phyloP scores from a whole-genome alignment of 495 filamentous ascomycete genomes.

The Penicillium lividum region DNA sequence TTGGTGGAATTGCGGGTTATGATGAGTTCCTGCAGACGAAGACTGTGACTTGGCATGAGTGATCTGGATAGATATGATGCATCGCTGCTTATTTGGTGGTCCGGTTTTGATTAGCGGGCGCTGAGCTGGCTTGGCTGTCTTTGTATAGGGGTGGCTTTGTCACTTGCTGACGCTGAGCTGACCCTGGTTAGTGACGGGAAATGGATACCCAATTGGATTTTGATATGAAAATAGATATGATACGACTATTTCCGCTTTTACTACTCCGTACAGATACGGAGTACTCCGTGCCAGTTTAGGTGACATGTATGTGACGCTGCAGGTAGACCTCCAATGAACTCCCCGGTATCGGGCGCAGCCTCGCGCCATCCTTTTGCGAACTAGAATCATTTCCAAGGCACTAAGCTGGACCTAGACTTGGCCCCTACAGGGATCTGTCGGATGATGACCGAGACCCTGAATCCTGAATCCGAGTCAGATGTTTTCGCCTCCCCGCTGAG shows the following conservation, averaged over 20 bases:
- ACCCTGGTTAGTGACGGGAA: background rate
- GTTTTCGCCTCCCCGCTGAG: background rate
- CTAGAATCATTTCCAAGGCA: background rate
- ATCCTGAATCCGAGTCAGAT: background rate
- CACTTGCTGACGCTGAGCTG: background rate
- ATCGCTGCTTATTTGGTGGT: background rate
- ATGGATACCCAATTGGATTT: slow-evolving; percentile 6
- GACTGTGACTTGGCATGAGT: slow-evolving; percentile 69
- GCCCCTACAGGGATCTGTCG: background rate
- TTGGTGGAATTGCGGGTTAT: slow-evolving; percentile 55
- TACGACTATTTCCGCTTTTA: background rate
- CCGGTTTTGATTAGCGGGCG: background rate
- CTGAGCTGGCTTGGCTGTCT: slow-evolving; percentile 16
- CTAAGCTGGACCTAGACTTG: too few relatives aligned
- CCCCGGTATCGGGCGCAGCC: background rate
- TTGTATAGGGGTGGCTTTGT: background rate
- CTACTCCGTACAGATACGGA: background rate
- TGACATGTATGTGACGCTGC: background rate
- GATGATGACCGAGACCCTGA: background rate
- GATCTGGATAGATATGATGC: background rate
- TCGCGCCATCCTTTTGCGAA: background rate
- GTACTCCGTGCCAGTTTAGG: too few relatives aligned
- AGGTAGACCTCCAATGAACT: too few relatives aligned
- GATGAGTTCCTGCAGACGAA: slow-evolving; percentile 85
- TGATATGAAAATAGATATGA: background rate